Evolutionary conservation across 2,329 filamentous ascomycete species (phyloP).

Genomic region (Arachnomyces sp.): DNA sequence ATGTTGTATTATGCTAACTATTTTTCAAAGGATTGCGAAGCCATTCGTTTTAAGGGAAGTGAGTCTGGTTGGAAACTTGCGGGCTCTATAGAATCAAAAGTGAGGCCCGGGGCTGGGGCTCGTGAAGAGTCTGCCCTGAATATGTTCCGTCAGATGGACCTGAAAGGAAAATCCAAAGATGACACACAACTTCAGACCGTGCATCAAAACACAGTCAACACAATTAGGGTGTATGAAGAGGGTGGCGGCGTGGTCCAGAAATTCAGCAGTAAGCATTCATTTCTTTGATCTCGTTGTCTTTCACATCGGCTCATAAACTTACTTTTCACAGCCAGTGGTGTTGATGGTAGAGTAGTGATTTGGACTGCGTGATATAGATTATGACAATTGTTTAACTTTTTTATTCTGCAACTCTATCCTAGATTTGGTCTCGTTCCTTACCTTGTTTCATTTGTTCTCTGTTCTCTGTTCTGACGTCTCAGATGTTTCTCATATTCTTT

Average conservation of each 20-base stretch:
- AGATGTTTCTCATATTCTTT: not conserved
- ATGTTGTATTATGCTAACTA: not conserved
- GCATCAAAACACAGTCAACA: constrained; percentile 94
- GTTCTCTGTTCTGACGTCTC: not conserved
- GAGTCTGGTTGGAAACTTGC: constrained; percentile 75
- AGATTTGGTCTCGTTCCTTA: no score
- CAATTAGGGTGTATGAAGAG: constrained; percentile 67
- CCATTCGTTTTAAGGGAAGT: constrained; percentile 77
- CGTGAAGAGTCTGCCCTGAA: constrained; percentile 90
- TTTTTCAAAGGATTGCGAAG: constrained; percentile 57
- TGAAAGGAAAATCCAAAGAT: constrained; percentile 86
- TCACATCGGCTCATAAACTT: constrained; percentile 14
- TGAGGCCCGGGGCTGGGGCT: constrained; percentile 48
- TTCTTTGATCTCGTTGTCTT: not conserved
- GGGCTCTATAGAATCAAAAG: constrained; percentile 72
- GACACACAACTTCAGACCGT: constrained; percentile 92
- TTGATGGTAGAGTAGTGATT: constrained; percentile 74
- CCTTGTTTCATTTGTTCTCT: no score
- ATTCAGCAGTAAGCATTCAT: constrained; percentile 67
- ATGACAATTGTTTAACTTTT: not conserved
- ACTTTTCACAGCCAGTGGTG: constrained; percentile 58
- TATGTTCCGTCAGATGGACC: constrained; percentile 98
- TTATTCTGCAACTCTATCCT: not conserved
- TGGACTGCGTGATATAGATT: constrained; percentile 54
- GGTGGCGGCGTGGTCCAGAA: constrained; percentile 59